Conservation (phyloP, 345 rosid genomes). For the Kernera saxatilis region DNA sequence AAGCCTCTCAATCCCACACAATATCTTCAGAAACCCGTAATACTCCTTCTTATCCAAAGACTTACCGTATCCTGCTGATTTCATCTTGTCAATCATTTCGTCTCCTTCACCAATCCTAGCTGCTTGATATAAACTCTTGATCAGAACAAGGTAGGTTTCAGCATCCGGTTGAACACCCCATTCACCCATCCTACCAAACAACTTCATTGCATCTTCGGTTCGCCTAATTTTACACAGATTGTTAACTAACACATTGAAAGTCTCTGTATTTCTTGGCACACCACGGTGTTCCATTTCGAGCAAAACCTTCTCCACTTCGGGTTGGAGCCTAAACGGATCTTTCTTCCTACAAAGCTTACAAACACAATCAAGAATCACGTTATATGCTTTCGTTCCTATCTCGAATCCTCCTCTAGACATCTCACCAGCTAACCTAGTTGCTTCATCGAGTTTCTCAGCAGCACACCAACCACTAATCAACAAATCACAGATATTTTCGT, state of each 20-base stretch:
- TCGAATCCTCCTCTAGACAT: constrained; percentile 96
- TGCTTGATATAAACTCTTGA: constrained; percentile 79
- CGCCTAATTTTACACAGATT: constrained; percentile 80
- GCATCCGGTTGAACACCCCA: constrained; percentile 78
- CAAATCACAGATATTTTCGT: constrained; percentile 71
- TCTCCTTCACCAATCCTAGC: constrained; percentile 91
- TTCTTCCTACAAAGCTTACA: constrained; percentile 83
- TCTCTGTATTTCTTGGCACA: constrained; percentile 77
- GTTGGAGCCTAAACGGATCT: constrained; percentile 61
- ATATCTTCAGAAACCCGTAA: constrained; percentile 64
- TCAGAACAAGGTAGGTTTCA: constrained; percentile 57
- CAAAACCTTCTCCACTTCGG: constrained; percentile 74
- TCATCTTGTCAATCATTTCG: constrained; percentile 89
- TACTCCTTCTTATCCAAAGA: constrained; percentile 55
- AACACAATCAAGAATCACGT: constrained; percentile 76
- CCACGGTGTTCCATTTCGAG: constrained; percentile 83
- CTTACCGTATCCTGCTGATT: constrained; percentile 59
- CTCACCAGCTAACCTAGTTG: constrained; percentile 78
- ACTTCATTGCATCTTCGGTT: constrained; percentile 69
- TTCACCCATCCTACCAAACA: constrained; percentile 74
- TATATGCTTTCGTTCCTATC: constrained; percentile 62
- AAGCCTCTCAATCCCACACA: constrained; percentile 95
- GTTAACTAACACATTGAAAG: constrained; percentile 70
- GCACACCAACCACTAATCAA: constrained; percentile 89
- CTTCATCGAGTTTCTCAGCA: constrained; percentile 83